Evolutionary conservation across 345 rosid species (phyloP).

Genomic region (Eucalyptus caleyi): DNA sequence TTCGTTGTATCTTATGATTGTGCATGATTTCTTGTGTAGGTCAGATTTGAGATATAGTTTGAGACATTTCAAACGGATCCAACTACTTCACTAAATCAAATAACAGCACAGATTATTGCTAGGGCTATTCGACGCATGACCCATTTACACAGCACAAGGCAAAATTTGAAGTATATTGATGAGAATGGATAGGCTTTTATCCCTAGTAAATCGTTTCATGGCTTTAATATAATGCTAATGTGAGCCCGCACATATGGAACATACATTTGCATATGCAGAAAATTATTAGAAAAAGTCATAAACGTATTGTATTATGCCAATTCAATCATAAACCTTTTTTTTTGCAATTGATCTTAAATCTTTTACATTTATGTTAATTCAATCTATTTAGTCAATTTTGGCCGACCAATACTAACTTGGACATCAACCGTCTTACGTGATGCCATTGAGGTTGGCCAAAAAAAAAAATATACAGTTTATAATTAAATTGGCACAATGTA

Average conservation of each 20-base stretch:
- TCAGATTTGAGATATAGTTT: not conserved
- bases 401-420: accelerated
- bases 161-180: not conserved
- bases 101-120: not conserved
- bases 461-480: accelerated
- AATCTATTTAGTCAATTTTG: no score
- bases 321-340: no score
- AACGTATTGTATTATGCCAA: accelerated
- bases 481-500: no score
- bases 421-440: accelerated
- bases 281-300: no score
- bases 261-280: no score
- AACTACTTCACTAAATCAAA: not conserved
- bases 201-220: not conserved
- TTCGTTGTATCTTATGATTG: not conserved
- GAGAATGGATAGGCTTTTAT: not conserved
- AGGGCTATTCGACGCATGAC: not conserved
- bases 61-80: not conserved
- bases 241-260: no score
- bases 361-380: no score
- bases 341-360: no score
- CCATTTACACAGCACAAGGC: not conserved
- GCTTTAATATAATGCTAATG: not conserved
- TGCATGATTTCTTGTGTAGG: not conserved
- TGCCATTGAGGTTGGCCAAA: no score